A percentile compares a stretch with the other conserved stretches of the same genome.
Conservation (phyloP, 164 flowering plant species). For the Kingdonia uniflora region DNA sequence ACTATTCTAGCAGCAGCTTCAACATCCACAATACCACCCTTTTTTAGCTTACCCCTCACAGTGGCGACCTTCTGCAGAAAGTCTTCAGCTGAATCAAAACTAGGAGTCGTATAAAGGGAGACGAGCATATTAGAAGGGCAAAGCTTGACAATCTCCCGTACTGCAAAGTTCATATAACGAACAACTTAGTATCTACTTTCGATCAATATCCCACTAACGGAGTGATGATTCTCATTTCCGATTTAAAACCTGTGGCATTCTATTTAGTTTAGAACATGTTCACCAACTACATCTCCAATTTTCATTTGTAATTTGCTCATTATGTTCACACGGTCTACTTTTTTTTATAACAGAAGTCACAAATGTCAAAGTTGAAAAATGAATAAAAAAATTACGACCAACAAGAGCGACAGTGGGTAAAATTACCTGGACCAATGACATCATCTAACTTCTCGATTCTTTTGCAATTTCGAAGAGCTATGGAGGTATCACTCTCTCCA, state of each 20-base stretch:
- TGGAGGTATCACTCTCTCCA: constrained; percentile 52
- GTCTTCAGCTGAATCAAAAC: constrained; percentile 75
- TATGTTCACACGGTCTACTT: no score
- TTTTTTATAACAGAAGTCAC: no score
- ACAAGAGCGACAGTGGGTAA: neutral
- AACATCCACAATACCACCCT: constrained; percentile 78
- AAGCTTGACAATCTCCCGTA: constrained; percentile 79
- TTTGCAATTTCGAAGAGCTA: constrained; percentile 91
- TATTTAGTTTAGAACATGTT: no score
- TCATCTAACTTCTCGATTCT: constrained; percentile 93
- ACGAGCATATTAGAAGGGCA: constrained; percentile 64
- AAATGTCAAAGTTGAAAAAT: no score
- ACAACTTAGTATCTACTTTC: neutral
- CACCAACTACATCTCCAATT: no score
- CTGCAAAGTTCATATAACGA: constrained; percentile 27
- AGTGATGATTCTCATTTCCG: no score
- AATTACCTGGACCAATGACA: constrained; percentile 73
- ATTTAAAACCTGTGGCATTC: no score
- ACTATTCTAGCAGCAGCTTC: constrained; percentile 88
- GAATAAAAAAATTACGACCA: no score
- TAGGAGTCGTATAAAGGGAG: constrained; percentile 63
- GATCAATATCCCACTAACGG: no score
- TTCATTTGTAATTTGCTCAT: no score
- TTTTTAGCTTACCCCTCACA: constrained; percentile 88
- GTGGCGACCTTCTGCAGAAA: constrained; percentile 82